phyloP scores from a whole-genome alignment of 192 early-diverging fungal species.

The Coemansia sp. region DNA sequence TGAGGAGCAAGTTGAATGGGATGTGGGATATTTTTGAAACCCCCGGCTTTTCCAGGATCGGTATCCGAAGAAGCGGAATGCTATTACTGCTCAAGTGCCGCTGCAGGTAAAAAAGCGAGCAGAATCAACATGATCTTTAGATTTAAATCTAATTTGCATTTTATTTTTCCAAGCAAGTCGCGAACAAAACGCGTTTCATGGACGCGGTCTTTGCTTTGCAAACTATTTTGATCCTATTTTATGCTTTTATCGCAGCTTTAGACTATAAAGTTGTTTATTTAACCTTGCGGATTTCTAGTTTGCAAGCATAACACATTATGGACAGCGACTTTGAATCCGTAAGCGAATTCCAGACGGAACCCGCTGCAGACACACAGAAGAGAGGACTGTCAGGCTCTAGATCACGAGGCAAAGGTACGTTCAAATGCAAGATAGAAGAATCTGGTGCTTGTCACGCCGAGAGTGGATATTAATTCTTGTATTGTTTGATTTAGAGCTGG shows the following conservation, averaged over 20 bases:
- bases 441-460: neutral
- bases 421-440: neutral
- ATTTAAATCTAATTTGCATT: too few species aligned
- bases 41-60: neutral
- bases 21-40: neutral
- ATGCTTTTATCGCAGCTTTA: neutral
- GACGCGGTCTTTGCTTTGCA: too few species aligned
- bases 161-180: too few species aligned
- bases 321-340: slow-evolving; percentile 23
- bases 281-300: neutral
- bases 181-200: too few species aligned
- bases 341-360: neutral
- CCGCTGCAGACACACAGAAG: slow-evolving; percentile 12
- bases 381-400: slow-evolving; percentile 4
- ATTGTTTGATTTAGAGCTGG: neutral
- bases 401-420: slow-evolving; percentile 23
- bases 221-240: too few species aligned
- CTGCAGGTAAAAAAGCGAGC: too few species aligned
- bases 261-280: neutral
- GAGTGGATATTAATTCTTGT: neutral
- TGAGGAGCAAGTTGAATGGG: neutral
- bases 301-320: neutral
- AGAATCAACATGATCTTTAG: too few species aligned
- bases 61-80: neutral
- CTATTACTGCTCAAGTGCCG: neutral